Conservation (phyloP, 768 basidiomycete species). For the Neoboletus magnificus region DNA sequence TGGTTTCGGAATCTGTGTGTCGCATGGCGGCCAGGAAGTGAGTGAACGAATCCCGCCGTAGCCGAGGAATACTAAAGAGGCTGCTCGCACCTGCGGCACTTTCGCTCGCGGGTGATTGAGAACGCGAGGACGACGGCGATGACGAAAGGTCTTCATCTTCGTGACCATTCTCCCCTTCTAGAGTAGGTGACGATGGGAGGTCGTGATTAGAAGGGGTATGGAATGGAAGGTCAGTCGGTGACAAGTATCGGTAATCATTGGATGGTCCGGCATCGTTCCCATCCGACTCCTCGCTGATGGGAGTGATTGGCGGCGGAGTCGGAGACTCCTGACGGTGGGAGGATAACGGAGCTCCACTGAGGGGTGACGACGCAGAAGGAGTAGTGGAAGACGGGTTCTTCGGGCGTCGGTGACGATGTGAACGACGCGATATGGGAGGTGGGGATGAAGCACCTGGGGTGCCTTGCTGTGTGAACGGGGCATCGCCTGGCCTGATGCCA, state of each 20-base stretch:
- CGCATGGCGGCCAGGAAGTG: slow-evolving; percentile 55
- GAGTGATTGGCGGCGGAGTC: slow-evolving; percentile 67
- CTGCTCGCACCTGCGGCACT: slow-evolving; percentile 75
- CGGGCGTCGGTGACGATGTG: slow-evolving; percentile 59
- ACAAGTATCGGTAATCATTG: slow-evolving; percentile 48
- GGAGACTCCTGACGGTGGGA: slow-evolving; percentile 46
- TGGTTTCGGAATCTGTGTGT: slow-evolving; percentile 63
- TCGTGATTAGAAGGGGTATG: slow-evolving; percentile 49
- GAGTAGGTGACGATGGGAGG: slow-evolving; percentile 41
- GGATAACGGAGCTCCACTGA: slow-evolving; percentile 50
- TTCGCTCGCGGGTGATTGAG: slow-evolving; percentile 53
- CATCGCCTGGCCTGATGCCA: slow-evolving; percentile 32
- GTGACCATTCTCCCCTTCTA: slow-evolving; percentile 22
- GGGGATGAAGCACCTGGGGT: slow-evolving; percentile 46
- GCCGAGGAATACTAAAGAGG: slow-evolving; percentile 74
- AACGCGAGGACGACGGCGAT: slow-evolving; percentile 41
- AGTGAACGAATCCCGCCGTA: slow-evolving; percentile 63
- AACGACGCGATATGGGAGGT: slow-evolving; percentile 45
- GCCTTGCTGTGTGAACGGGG: slow-evolving; percentile 41
- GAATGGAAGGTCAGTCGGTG: slow-evolving; percentile 63
- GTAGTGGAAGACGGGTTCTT: slow-evolving; percentile 37
- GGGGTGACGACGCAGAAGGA: slow-evolving; percentile 60
- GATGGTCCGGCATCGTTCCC: slow-evolving; percentile 52
- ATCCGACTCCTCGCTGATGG: slow-evolving; percentile 64
- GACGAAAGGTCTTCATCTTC: slow-evolving; percentile 29